These are phyloP conservation scores for Candida sanyiensis DNA, from an alignment of 805 yeast genomes.

Conservation along the genomic window DNA sequence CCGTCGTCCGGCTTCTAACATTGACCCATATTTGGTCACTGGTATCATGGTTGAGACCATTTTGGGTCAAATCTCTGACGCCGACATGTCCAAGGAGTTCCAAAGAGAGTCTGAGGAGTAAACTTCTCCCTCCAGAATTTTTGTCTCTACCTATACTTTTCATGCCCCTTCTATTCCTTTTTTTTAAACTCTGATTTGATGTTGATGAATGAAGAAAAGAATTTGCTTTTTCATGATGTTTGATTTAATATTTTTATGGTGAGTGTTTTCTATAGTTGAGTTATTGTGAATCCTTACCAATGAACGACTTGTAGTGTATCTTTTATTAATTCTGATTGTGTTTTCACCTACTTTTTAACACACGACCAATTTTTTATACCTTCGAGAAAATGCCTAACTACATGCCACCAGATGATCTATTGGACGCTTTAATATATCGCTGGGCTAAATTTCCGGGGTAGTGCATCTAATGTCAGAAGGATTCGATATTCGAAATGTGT, in stretches of 20 bases:
- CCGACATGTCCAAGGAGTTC: conserved; percentile 88
- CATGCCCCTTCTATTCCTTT: conserved; percentile 1
- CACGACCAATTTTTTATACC: no score
- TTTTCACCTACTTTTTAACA: no score
- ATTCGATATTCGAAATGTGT: no score
- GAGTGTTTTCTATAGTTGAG: not conserved
- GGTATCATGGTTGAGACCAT: conserved; percentile 98
- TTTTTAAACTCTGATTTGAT: not conserved
- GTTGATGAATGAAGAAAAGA: conserved; percentile 3
- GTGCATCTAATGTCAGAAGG: no score
- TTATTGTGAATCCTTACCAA: no score
- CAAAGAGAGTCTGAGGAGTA: conserved; percentile 56
- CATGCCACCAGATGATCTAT: no score
- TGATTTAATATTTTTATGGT: not conserved
- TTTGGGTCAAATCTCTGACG: conserved; percentile 90
- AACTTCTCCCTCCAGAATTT: not conserved
- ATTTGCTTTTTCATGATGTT: not conserved
- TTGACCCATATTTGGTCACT: conserved; percentile 97
- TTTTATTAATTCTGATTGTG: no score
- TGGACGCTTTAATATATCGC: no score
- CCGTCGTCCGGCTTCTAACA: conserved; percentile 99
- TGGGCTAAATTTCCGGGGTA: no score
- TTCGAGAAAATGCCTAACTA: no score
- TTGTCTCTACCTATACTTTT: not conserved
- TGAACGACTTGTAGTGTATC: no score